These are phyloP conservation scores for Solanum pimpinellifolium DNA, from an alignment of 257 asterid species.

Conservation along the genomic window DNA sequence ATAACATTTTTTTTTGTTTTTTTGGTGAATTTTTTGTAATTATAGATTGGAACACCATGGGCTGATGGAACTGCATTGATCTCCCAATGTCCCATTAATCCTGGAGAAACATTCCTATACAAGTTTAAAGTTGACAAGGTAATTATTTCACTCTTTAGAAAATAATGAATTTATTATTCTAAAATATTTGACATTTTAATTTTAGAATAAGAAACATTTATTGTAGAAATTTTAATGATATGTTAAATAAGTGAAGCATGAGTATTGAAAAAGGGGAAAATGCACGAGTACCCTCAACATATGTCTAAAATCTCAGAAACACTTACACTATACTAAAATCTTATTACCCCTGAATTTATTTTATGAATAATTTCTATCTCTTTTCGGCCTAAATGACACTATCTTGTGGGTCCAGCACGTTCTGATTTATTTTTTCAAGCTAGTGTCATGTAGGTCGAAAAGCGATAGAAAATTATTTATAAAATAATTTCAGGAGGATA, in stretches of 20 bases:
- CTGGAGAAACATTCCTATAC: slow-evolving; percentile 63
- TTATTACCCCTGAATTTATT: too few species aligned
- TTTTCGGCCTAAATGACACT: too few species aligned
- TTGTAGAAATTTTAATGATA: background rate
- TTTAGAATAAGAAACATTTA: background rate
- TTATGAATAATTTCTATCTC: too few species aligned
- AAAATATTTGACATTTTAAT: background rate
- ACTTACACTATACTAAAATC: too few species aligned
- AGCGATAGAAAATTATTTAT: too few species aligned
- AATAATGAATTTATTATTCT: background rate
- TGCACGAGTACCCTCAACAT: too few species aligned
- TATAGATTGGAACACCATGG: slow-evolving; percentile 84
- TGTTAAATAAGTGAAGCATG: background rate
- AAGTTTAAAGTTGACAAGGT: slow-evolving; percentile 61
- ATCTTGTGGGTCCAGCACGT: rapidly evolving
- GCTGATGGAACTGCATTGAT: slow-evolving; percentile 83
- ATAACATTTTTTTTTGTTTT: too few species aligned
- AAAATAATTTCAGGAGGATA: rapidly evolving
- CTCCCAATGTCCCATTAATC: slow-evolving; percentile 73
- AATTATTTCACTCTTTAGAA: background rate
- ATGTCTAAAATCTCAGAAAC: too few species aligned
- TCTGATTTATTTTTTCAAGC: too few species aligned
- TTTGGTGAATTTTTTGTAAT: background rate
- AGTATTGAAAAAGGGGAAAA: background rate
- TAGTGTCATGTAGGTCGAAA: too few species aligned